These are phyloP conservation scores for Puya raimondii DNA, from an alignment of 176 grass and related monocot genomes.

Conservation along the genomic window DNA sequence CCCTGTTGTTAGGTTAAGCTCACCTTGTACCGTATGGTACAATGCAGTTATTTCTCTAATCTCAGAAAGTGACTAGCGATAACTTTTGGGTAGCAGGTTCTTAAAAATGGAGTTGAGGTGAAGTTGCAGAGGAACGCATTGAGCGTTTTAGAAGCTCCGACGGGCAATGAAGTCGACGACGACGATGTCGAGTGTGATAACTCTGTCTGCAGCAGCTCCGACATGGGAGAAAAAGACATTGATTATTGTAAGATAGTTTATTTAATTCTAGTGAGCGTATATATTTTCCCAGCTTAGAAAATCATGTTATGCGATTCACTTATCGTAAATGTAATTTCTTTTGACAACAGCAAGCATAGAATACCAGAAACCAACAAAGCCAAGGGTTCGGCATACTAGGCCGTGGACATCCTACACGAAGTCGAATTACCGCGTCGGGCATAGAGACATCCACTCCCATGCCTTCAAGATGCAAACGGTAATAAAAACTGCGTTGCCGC, in stretches of 20 bases:
- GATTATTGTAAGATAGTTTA: conserved; percentile 22
- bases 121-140: conserved; percentile 84
- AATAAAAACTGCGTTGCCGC: background rate
- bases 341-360: conserved; percentile 31
- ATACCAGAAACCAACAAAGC: conserved; percentile 37
- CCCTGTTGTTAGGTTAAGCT: too few species aligned
- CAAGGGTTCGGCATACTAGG: conserved; percentile 29
- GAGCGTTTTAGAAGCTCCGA: conserved; percentile 74
- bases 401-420: conserved; percentile 13
- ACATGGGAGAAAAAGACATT: conserved; percentile 15
- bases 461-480: conserved; percentile 29
- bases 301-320: background rate
- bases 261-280: background rate
- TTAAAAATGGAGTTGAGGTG: conserved; percentile 84
- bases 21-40: too few species aligned
- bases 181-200: conserved; percentile 29
- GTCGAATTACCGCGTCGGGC: conserved; percentile 13
- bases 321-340: background rate
- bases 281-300: background rate
- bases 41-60: too few species aligned
- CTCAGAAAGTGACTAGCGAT: too few species aligned
- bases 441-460: conserved; percentile 16
- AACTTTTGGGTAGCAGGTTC: background rate
- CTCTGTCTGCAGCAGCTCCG: conserved; percentile 4
- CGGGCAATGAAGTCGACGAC: conserved; percentile 33